phyloP scores from a whole-genome alignment of 108 stramenopile genomes.

The Poteriospumella lacustris region DNA sequence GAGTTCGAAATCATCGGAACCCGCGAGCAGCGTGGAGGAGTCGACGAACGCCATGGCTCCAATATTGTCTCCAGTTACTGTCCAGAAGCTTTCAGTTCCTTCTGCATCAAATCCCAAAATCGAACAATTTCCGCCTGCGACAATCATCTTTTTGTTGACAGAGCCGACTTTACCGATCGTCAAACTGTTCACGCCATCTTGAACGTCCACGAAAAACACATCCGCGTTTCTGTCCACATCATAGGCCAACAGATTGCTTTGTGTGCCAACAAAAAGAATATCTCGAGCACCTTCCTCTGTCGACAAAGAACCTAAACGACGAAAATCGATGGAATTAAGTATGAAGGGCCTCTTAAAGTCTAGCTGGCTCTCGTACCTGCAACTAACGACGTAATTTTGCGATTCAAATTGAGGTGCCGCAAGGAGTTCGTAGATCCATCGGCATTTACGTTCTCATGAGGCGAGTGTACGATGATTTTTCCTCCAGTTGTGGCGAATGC shows the following conservation, averaged over 20 bases:
- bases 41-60: conserved; percentile 42
- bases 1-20: conserved; percentile 44
- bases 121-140: conserved; percentile 62
- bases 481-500: conserved; percentile 49
- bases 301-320: not conserved
- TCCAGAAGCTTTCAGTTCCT: conserved; percentile 54
- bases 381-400: conserved; percentile 34
- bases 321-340: not conserved
- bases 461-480: conserved; percentile 49
- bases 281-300: conserved; percentile 23
- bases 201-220: conserved; percentile 47
- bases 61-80: conserved; percentile 58
- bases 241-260: conserved; percentile 54
- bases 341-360: too few relatives aligned
- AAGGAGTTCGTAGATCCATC: not conserved
- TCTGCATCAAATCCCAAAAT: conserved; percentile 52
- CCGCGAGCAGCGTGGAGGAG: conserved; percentile 42
- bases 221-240: conserved; percentile 58
- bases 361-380: too few relatives aligned
- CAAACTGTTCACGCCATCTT: conserved; percentile 30
- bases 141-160: conserved; percentile 25
- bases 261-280: conserved; percentile 47
- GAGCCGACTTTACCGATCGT: not conserved
- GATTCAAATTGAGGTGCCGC: conserved; percentile 52
- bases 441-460: conserved; percentile 28